Conservation (phyloP, 352 stramenopile genomes). For the Paralagenidium karlingii region DNA sequence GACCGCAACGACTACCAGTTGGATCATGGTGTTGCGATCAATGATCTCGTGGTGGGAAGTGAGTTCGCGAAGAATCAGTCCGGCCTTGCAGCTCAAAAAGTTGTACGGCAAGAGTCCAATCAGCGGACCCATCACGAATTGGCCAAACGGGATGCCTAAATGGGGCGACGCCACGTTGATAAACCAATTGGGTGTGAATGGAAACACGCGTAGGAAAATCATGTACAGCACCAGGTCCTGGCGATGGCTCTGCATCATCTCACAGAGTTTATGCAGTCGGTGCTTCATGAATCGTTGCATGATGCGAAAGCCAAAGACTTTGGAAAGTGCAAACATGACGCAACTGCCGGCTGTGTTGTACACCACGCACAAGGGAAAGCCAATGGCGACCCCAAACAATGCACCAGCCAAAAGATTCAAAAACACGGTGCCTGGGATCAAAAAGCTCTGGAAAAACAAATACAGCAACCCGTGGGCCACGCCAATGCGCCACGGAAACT, state of each 20-base stretch:
- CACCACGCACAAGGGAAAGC: slow-evolving; percentile 60
- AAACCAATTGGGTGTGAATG: slow-evolving; percentile 79
- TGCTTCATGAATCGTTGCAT: slow-evolving; percentile 36
- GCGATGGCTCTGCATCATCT: slow-evolving; percentile 49
- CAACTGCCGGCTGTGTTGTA: slow-evolving; percentile 74
- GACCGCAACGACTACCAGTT: slow-evolving; percentile 55
- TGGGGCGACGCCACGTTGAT: slow-evolving; percentile 77
- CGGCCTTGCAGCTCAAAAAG: slow-evolving; percentile 73
- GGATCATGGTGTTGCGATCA: slow-evolving; percentile 54
- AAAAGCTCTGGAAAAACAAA: slow-evolving; percentile 68
- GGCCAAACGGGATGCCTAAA: slow-evolving; percentile 40
- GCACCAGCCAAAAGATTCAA: slow-evolving; percentile 67
- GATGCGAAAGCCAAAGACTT: slow-evolving; percentile 32
- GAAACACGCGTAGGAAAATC: slow-evolving; percentile 70
- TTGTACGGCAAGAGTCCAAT: slow-evolving; percentile 74
- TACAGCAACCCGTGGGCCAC: slow-evolving; percentile 62
- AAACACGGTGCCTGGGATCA: slow-evolving; percentile 69
- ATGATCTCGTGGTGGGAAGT: slow-evolving; percentile 66
- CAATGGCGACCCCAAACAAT: slow-evolving; percentile 49
- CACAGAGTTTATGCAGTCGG: slow-evolving; percentile 30
- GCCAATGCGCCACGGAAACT: slow-evolving; percentile 22
- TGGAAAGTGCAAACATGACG: slow-evolving; percentile 63
- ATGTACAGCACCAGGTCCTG: slow-evolving; percentile 74
- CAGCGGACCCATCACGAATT: slow-evolving; percentile 47
- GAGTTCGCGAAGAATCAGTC: slow-evolving; percentile 55